Percentiles rank a stretch among this genome's conserved stretches.
These are phyloP conservation scores for Colletotrichum sp. DNA, from an alignment of 2,329 filamentous ascomycete genomes.

Conservation along the genomic window DNA sequence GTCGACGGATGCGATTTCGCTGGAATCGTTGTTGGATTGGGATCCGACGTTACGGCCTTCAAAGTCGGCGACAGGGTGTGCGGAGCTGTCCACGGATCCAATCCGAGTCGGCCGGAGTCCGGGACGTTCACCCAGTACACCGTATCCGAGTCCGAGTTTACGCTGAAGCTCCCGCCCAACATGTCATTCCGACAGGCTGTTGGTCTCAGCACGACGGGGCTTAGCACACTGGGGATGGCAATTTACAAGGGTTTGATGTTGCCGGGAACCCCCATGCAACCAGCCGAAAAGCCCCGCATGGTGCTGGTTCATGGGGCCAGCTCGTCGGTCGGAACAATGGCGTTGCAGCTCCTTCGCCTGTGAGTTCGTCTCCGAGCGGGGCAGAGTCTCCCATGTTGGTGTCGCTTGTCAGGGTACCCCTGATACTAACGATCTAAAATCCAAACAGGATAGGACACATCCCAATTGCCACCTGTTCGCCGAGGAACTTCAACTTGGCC, in stretches of 20 bases:
- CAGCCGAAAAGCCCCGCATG: slow-evolving; percentile 6
- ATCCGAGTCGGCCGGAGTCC: slow-evolving; percentile 10
- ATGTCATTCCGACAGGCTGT: slow-evolving; percentile 22
- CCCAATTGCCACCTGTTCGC: slow-evolving; percentile 43
- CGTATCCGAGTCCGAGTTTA: background rate
- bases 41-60: slow-evolving; percentile 17
- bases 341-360: slow-evolving; percentile 29
- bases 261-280: slow-evolving; percentile 19
- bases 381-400: background rate
- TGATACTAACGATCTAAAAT: background rate
- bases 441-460: background rate
- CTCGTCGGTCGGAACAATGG: slow-evolving; percentile 24
- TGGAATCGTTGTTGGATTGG: slow-evolving; percentile 29
- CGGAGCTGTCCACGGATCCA: slow-evolving; percentile 22
- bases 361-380: slow-evolving; percentile 19
- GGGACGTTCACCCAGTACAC: slow-evolving; percentile 27
- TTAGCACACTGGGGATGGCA: slow-evolving; percentile 23
- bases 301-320: slow-evolving; percentile 28
- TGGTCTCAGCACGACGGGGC: slow-evolving; percentile 16
- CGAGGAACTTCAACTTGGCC: slow-evolving; percentile 44
- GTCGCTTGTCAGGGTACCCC: background rate
- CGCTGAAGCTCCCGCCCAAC: slow-evolving; percentile 15
- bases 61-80: slow-evolving; percentile 31
- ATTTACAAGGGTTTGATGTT: slow-evolving; percentile 23
- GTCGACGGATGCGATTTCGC: slow-evolving; percentile 33